Evolutionary conservation across 164 flowering plant genomes (phyloP).

Genomic region (Magnolia kwangsiensis): DNA sequence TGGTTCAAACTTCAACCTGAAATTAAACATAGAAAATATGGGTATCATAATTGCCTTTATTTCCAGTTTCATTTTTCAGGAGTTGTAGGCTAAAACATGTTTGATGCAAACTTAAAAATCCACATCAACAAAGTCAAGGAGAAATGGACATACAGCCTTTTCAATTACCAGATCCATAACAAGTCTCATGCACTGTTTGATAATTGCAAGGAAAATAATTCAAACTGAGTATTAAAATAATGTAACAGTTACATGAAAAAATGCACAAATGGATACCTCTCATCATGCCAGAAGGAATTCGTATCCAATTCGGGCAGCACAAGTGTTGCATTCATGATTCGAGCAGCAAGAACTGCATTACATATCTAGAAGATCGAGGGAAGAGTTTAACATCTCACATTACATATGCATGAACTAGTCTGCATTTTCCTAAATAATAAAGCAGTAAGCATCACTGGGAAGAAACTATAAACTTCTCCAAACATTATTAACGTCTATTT

Average conservation of each 20-base stretch:
- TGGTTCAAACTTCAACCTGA: neutral
- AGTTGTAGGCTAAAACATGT: too few relatives aligned
- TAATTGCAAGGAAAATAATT: neutral
- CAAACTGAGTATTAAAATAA: neutral
- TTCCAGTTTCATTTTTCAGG: neutral
- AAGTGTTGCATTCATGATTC: constrained; percentile 98
- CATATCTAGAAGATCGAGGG: constrained; percentile 56
- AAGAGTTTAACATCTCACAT: neutral
- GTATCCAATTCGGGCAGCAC: constrained; percentile 98
- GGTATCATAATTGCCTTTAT: too few relatives aligned
- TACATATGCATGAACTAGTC: neutral
- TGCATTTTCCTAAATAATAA: neutral
- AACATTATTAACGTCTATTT: too few relatives aligned
- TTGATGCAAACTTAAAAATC: neutral
- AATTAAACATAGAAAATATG: neutral
- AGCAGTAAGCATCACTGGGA: neutral
- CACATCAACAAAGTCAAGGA: too few relatives aligned
- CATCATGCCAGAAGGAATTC: constrained; percentile 96
- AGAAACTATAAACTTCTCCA: too few relatives aligned
- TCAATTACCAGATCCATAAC: neutral
- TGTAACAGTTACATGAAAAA: neutral
- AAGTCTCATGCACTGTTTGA: neutral
- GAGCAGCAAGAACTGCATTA: constrained; percentile 98
- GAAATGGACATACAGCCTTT: neutral
- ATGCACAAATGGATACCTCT: constrained; percentile 52